Conservation (phyloP, 2,329 filamentous ascomycete genomes). For the Rutstroemia sp. region DNA sequence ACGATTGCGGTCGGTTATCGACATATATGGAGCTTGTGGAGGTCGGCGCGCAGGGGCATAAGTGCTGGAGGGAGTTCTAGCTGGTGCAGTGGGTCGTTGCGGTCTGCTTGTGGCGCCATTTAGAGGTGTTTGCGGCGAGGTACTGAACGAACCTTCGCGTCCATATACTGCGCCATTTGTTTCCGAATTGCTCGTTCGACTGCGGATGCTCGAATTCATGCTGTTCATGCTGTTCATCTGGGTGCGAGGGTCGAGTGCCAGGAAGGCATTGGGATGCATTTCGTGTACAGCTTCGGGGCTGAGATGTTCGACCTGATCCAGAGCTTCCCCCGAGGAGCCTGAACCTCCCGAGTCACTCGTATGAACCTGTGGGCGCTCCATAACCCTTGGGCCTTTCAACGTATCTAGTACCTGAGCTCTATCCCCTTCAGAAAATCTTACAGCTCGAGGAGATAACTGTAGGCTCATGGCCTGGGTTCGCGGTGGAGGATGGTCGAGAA, state of each 20-base stretch:
- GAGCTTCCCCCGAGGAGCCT: slow-evolving; percentile 4
- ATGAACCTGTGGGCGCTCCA: slow-evolving; percentile 26
- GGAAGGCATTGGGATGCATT: slow-evolving; percentile 16
- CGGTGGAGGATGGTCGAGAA: too few relatives aligned
- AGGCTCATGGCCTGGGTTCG: slow-evolving; percentile 23
- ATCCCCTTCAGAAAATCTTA: slow-evolving; percentile 48
- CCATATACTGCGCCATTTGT: slow-evolving; percentile 15
- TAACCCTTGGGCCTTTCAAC: slow-evolving; percentile 30
- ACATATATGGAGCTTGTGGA: slow-evolving; percentile 40
- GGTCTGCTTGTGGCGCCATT: slow-evolving; percentile 46
- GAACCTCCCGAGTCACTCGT: slow-evolving; percentile 39
- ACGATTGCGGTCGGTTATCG: slow-evolving; percentile 38
- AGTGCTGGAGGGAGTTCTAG: slow-evolving; percentile 69
- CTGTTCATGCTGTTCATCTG: slow-evolving; percentile 14
- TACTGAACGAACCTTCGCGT: slow-evolving; percentile 18
- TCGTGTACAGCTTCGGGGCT: slow-evolving; percentile 14
- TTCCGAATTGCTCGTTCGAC: slow-evolving; percentile 36
- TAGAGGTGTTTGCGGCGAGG: slow-evolving; percentile 26
- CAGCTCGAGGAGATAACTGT: slow-evolving; percentile 47
- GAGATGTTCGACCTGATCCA: slow-evolving; percentile 27
- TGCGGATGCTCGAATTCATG: slow-evolving; percentile 29
- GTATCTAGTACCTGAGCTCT: slow-evolving; percentile 39
- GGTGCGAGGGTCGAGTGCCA: slow-evolving; percentile 21
- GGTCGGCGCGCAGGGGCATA: slow-evolving; percentile 60
- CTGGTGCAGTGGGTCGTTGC: slow-evolving; percentile 61